Conservation (phyloP, 371 early-diverging fungal species). For the Syncephalis fuscata region DNA sequence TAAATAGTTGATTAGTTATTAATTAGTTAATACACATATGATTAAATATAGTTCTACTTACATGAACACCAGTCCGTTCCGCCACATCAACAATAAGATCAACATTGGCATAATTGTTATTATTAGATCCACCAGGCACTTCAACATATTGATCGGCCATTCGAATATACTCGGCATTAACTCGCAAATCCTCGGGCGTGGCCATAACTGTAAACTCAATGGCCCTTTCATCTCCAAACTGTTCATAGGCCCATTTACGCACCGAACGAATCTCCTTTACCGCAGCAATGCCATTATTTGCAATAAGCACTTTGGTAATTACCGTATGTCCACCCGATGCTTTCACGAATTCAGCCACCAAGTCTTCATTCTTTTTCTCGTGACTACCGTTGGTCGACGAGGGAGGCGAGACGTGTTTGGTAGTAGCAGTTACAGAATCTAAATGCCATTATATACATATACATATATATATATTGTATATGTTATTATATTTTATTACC, state of each 20-base stretch:
- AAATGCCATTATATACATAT: too few species aligned
- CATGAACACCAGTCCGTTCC: slow-evolving; percentile 84
- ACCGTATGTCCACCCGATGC: slow-evolving; percentile 72
- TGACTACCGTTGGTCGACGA: too few species aligned
- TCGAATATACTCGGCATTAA: slow-evolving; percentile 96
- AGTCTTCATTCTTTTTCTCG: too few species aligned
- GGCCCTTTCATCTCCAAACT: slow-evolving; percentile 89
- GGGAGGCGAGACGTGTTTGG: too few species aligned
- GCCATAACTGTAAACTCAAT: slow-evolving; percentile 97
- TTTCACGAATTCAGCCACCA: slow-evolving; percentile 61
- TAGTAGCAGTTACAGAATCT: too few species aligned
- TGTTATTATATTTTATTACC: too few species aligned
- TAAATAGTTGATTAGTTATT: too few species aligned
- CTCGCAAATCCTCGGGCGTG: slow-evolving; percentile 92
- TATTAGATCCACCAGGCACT: slow-evolving; percentile 91
- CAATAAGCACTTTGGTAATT: slow-evolving; percentile 82
- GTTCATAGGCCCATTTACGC: slow-evolving; percentile 95
- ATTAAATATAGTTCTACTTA: slow-evolving; percentile 4
- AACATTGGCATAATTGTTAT: slow-evolving; percentile 97
- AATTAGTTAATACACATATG: too few species aligned
- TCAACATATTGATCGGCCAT: slow-evolving; percentile 97
- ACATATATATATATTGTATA: too few species aligned
- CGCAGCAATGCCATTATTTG: slow-evolving; percentile 99
- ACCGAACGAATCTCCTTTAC: slow-evolving; percentile 98
- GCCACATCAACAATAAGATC: slow-evolving; percentile 95